A percentile compares a stretch with the other conserved stretches of the same genome.
Evolutionary conservation across 768 basidiomycete species (phyloP).

Genomic region (Rhizopogon vesiculosus): DNA sequence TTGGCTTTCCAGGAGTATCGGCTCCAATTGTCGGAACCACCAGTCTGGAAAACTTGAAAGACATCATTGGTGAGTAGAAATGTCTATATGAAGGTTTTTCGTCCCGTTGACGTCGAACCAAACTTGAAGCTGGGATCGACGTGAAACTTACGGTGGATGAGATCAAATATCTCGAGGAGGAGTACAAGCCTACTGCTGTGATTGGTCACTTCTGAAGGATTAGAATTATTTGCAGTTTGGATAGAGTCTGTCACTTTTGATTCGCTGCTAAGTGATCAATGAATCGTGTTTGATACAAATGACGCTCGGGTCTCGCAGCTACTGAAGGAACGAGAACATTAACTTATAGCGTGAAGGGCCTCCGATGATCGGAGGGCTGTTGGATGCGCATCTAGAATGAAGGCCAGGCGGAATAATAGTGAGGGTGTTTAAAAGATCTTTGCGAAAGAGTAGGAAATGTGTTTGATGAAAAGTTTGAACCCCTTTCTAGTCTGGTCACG

Average conservation of each 20-base stretch:
- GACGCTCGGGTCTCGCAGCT: neutral
- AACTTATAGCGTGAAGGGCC: no score
- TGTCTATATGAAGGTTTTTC: neutral
- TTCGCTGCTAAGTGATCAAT: neutral
- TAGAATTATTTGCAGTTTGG: no score
- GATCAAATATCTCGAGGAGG: slow-evolving; percentile 39
- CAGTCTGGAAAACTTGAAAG: slow-evolving; percentile 33
- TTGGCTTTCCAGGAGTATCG: slow-evolving; percentile 22
- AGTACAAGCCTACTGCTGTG: slow-evolving; percentile 36
- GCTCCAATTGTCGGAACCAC: slow-evolving; percentile 44
- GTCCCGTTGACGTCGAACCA: slow-evolving; percentile 1
- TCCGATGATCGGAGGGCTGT: no score
- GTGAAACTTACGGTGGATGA: slow-evolving; percentile 46
- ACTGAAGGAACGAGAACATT: neutral
- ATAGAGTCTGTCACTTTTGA: neutral
- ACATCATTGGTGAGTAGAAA: slow-evolving; percentile 30
- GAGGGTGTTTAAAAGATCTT: no score
- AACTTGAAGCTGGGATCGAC: slow-evolving; percentile 27
- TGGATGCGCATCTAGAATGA: no score
- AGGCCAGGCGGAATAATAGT: no score
- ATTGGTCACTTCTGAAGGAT: slow-evolving; percentile 29
- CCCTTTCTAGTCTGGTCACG: neutral
- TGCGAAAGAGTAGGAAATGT: no score
- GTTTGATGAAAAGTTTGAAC: no score
- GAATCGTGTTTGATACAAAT: neutral